phyloP scores from a whole-genome alignment of 2,329 filamentous ascomycete genomes.

The Cladosporium oxysporum region DNA sequence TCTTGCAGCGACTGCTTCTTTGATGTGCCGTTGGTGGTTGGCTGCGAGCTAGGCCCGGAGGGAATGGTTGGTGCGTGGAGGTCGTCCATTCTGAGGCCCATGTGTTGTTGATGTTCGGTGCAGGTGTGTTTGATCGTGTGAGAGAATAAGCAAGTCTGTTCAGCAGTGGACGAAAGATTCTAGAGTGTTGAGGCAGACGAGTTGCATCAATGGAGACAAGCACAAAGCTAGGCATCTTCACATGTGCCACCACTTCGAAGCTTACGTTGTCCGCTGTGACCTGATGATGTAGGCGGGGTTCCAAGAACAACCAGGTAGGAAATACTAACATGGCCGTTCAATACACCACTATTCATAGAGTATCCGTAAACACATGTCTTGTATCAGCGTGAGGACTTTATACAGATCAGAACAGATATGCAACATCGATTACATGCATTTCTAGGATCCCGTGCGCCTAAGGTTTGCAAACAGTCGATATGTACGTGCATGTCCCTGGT shows the following conservation, averaged over 20 bases:
- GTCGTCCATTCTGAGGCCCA: slow-evolving; percentile 65
- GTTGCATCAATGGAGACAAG: neutral
- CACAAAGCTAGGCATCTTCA: neutral
- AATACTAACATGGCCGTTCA: neutral
- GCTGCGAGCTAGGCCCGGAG: slow-evolving; percentile 69
- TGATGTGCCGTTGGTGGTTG: slow-evolving; percentile 49
- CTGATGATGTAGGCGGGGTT: neutral
- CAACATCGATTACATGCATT: too few species aligned
- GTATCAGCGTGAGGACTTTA: neutral
- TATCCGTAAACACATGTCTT: fast-evolving
- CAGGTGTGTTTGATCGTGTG: neutral
- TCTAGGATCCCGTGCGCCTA: neutral
- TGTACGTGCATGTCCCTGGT: too few species aligned
- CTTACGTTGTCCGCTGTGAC: neutral
- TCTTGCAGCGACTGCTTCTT: slow-evolving; percentile 68
- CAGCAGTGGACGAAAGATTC: neutral
- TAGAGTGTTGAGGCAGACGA: neutral
- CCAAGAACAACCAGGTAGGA: neutral
- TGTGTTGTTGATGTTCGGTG: slow-evolving; percentile 30
- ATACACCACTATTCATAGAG: neutral
- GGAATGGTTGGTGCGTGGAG: slow-evolving; percentile 71
- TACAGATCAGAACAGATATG: neutral
- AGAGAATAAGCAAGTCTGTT: neutral
- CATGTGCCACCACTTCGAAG: neutral
- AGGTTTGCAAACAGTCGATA: neutral